Conservation (phyloP, 1,139 yeast genomes). For the Pneumocystis murina region DNA sequence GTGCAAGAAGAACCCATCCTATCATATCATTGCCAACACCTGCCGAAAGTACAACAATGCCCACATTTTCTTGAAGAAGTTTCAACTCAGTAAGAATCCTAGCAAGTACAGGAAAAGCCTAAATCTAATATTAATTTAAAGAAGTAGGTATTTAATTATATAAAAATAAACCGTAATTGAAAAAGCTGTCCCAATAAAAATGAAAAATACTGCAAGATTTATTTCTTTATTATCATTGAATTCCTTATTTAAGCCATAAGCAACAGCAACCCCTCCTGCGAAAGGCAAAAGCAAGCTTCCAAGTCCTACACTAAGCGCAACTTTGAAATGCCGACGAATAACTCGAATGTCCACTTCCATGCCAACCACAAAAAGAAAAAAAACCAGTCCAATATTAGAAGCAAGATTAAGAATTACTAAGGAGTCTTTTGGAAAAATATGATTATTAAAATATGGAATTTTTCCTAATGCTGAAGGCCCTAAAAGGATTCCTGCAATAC, state of each 20-base stretch:
- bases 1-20: constrained; percentile 71
- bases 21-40: constrained; percentile 65
- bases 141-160: neutral
- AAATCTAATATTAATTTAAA: neutral
- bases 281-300: constrained; percentile 62
- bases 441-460: constrained; percentile 47
- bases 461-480: constrained; percentile 53
- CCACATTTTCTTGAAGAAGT: constrained; percentile 55
- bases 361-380: constrained; percentile 61
- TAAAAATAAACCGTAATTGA: constrained; percentile 38
- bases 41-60: constrained; percentile 65
- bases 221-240: constrained; percentile 28
- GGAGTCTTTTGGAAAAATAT: constrained; percentile 39
- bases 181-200: constrained; percentile 65
- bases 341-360: constrained; percentile 58
- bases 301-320: constrained; percentile 53
- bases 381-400: constrained; percentile 58
- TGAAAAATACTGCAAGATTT: constrained; percentile 15
- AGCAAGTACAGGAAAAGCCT: constrained; percentile 66
- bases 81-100: constrained; percentile 61
- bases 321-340: constrained; percentile 41
- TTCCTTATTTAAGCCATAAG: constrained; percentile 48
- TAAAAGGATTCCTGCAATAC: constrained; percentile 52
- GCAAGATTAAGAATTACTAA: constrained; percentile 48
- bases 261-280: constrained; percentile 58